Evolutionary conservation across 1,139 yeast genomes (phyloP).

Genomic region (Lodderomyces theae): DNA sequence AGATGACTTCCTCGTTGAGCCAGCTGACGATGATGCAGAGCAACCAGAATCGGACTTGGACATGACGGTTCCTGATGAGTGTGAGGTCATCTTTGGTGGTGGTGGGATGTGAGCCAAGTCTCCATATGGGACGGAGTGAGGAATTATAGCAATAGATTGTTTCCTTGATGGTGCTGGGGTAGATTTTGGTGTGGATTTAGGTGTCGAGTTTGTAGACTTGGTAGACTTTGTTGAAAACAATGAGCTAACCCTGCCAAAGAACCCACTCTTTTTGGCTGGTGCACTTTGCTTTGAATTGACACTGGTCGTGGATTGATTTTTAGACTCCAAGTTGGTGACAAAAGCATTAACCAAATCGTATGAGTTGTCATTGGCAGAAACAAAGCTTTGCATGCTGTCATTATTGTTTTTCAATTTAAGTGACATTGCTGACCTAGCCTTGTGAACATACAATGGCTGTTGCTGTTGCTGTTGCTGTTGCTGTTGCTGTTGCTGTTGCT

Average conservation of each 20-base stretch:
- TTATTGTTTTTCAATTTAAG: constrained; percentile 6
- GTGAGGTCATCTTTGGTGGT: not conserved
- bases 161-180: constrained; percentile 3
- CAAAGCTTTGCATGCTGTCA: constrained; percentile 5
- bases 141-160: not conserved
- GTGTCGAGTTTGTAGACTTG: constrained; percentile 4
- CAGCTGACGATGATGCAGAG: not conserved
- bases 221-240: constrained; percentile 6
- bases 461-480: too few species aligned
- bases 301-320: not conserved
- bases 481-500: too few species aligned
- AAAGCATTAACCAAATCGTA: constrained; percentile 1
- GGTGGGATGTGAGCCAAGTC: not conserved
- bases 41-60: not conserved
- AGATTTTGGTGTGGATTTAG: constrained; percentile 2
- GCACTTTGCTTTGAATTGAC: not conserved
- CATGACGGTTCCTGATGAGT: not conserved
- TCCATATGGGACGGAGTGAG: not conserved
- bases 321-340: constrained; percentile 1
- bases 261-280: constrained; percentile 3
- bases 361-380: constrained; percentile 6
- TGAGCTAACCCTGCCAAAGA: constrained; percentile 2
- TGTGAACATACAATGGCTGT: constrained; percentile 3
- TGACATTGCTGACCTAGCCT: constrained; percentile 7
- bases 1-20: not conserved